Evolutionary conservation across 495 filamentous ascomycete genomes (phyloP).

Genomic region (Hypoxylon subgilvum): DNA sequence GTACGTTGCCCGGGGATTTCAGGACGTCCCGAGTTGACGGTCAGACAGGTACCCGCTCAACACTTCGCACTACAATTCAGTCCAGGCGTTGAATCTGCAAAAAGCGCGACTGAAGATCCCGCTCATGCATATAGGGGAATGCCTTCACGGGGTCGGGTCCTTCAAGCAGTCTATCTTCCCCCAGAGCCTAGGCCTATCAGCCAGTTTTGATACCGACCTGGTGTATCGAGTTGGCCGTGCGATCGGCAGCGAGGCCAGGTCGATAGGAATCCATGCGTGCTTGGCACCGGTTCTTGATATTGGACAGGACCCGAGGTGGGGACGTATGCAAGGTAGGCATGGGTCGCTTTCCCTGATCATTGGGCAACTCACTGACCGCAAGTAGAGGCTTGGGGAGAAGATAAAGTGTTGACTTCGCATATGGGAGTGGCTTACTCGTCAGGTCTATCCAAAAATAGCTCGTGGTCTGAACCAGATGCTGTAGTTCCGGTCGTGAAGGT

Average conservation of each 20-base stretch:
- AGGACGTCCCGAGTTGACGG: background rate
- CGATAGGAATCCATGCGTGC: conserved; percentile 51
- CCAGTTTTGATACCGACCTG: conserved; percentile 47
- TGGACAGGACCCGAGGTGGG: conserved; percentile 51
- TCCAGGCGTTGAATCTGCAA: conserved; percentile 45
- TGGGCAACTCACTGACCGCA: background rate
- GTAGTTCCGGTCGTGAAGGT: conserved; percentile 49
- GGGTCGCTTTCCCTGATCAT: background rate
- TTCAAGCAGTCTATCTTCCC: conserved; percentile 53
- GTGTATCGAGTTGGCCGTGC: conserved; percentile 46
- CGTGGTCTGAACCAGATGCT: conserved; percentile 46
- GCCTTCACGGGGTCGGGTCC: conserved; percentile 50
- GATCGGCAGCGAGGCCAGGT: conserved; percentile 48
- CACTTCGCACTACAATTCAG: conserved; percentile 45
- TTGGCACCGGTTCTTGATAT: conserved; percentile 53
- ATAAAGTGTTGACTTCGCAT: conserved; percentile 48
- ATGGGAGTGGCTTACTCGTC: conserved; percentile 51
- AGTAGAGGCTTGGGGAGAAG: conserved; percentile 53
- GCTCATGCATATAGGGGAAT: conserved; percentile 48
- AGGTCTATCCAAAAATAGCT: conserved; percentile 48
- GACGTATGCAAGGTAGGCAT: conserved; percentile 48
- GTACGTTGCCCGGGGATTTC: conserved; percentile 3
- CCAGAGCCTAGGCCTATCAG: conserved; percentile 45
- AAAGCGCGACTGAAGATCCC: conserved; percentile 44
- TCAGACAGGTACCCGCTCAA: conserved; percentile 45